A percentile compares a stretch with the other conserved stretches of the same genome.
phyloP scores from a whole-genome alignment of 2,329 filamentous ascomycete species.

The Colletotrichum sp. region DNA sequence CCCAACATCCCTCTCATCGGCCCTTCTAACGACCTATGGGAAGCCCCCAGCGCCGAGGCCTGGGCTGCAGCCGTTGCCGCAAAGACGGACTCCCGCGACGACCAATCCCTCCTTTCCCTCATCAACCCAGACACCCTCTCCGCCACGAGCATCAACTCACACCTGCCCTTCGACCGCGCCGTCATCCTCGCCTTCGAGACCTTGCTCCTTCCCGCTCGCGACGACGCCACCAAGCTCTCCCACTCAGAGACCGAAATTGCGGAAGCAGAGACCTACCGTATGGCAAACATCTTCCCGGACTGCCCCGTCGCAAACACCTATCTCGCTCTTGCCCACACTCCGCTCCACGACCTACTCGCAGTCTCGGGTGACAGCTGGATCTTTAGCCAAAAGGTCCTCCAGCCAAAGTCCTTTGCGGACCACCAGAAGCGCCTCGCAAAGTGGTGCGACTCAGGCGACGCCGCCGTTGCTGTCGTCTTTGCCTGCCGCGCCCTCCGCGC shows the following conservation, averaged over 20 bases:
- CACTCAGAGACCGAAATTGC: conserved; percentile 27
- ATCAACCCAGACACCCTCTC: conserved; percentile 37
- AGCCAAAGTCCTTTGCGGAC: conserved; percentile 46
- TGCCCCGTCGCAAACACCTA: conserved; percentile 57
- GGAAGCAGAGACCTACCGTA: conserved; percentile 27
- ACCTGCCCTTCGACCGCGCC: conserved; percentile 42
- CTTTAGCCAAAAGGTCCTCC: conserved; percentile 58
- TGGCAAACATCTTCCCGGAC: conserved; percentile 47
- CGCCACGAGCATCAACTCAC: conserved; percentile 36
- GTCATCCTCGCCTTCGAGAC: conserved; percentile 44
- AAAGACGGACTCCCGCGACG: conserved; percentile 11
- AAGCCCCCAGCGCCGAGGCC: conserved; percentile 44
- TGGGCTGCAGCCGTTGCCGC: conserved; percentile 47
- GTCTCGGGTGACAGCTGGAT: conserved; percentile 65
- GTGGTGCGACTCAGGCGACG: conserved; percentile 51
- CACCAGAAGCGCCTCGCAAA: conserved; percentile 50
- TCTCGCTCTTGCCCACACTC: conserved; percentile 61
- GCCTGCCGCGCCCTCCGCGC: conserved; percentile 56
- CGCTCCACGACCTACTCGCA: conserved; percentile 61
- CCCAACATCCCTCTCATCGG: conserved; percentile 52
- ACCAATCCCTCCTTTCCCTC: conserved; percentile 4
- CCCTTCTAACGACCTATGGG: conserved; percentile 52
- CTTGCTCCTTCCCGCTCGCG: conserved; percentile 41
- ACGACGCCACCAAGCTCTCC: conserved; percentile 27
- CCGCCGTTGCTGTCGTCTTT: conserved; percentile 51